A percentile compares a stretch with the other conserved stretches of the same genome.
Evolutionary conservation across 495 filamentous ascomycete species (phyloP).

Genomic region (Neurospora sp.): DNA sequence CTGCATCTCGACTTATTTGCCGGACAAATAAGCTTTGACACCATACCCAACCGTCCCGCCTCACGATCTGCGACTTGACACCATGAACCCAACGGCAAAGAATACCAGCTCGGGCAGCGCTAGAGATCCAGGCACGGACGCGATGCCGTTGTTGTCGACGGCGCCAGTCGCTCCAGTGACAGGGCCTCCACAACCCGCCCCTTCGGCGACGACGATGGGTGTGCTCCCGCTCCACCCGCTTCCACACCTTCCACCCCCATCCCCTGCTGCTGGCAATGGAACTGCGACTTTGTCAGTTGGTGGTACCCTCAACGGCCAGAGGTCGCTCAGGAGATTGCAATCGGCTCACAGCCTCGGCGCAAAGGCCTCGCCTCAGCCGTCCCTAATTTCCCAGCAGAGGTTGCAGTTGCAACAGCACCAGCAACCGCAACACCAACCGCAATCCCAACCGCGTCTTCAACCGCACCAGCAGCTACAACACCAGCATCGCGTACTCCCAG

Average conservation of each 20-base stretch:
- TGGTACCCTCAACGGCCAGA: slow-evolving; percentile 16
- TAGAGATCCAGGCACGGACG: background rate
- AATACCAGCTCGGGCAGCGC: background rate
- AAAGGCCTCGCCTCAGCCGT: slow-evolving; percentile 26
- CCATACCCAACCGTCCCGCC: background rate
- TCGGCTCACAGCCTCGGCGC: slow-evolving; percentile 46
- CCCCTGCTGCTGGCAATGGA: background rate
- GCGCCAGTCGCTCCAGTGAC: background rate
- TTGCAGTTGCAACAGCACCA: slow-evolving; percentile 21
- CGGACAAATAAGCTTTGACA: background rate
- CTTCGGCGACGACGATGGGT: slow-evolving; percentile 11
- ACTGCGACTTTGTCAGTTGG: background rate
- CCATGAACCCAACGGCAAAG: background rate
- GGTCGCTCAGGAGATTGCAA: slow-evolving; percentile 43
- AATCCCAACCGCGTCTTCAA: slow-evolving; percentile 1
- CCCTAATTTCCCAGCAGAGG: slow-evolving; percentile 45
- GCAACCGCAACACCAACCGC: slow-evolving; percentile 17
- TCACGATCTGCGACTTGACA: background rate
- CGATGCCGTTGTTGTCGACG: background rate
- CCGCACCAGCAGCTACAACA: slow-evolving; percentile 7
- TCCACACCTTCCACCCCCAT: slow-evolving; percentile 3
- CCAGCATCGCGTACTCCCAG: background rate
- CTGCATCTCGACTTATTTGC: background rate
- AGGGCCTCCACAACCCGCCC: slow-evolving; percentile 11
- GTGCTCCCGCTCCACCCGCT: slow-evolving; percentile 23